A percentile compares a stretch with the other conserved stretches of the same genome.
phyloP scores from a whole-genome alignment of 305 asterid genomes.

The Fraxinus velutina region DNA sequence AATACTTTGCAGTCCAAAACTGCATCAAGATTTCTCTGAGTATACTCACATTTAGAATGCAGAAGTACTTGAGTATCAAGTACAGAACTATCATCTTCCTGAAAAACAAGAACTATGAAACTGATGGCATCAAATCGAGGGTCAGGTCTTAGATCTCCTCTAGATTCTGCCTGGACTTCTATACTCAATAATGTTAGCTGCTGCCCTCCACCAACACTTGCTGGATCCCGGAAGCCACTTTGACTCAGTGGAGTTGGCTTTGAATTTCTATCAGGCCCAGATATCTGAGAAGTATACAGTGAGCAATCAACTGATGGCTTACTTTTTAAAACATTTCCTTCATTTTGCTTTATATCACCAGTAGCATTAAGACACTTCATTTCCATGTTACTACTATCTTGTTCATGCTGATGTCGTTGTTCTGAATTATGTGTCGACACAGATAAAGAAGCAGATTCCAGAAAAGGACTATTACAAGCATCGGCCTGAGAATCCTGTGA shows the following conservation, averaged over 20 bases:
- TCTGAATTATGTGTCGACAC: slow-evolving; percentile 26
- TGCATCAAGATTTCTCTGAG: slow-evolving; percentile 59
- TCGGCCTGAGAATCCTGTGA: slow-evolving; percentile 50
- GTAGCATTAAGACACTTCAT: slow-evolving; percentile 31
- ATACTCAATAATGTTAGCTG: slow-evolving; percentile 81
- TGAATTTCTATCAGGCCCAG: slow-evolving; percentile 71
- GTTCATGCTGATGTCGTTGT: slow-evolving; percentile 27
- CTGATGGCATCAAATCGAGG: slow-evolving; percentile 91
- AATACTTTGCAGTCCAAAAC: slow-evolving; percentile 50
- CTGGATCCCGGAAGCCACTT: slow-evolving; percentile 86
- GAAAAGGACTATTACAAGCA: slow-evolving; percentile 33
- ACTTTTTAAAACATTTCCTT: slow-evolving; percentile 25
- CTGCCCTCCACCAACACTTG: slow-evolving; percentile 86
- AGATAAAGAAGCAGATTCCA: slow-evolving; percentile 34
- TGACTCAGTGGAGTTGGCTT: slow-evolving; percentile 88
- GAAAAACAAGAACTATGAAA: slow-evolving; percentile 65
- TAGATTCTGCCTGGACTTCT: slow-evolving; percentile 85
- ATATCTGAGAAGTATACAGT: slow-evolving; percentile 73
- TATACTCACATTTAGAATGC: slow-evolving; percentile 40
- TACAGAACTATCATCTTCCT: slow-evolving; percentile 63
- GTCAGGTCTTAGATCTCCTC: slow-evolving; percentile 95
- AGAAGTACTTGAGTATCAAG: slow-evolving; percentile 56
- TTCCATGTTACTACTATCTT: slow-evolving; percentile 31
- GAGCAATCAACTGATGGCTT: slow-evolving; percentile 41
- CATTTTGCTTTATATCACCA: slow-evolving; percentile 17